Percentiles rank a stretch among this genome's conserved stretches.
These are phyloP conservation scores for Cryptococcus amylolentus DNA, from an alignment of 1,284 basidiomycete genomes.

Conservation along the genomic window DNA sequence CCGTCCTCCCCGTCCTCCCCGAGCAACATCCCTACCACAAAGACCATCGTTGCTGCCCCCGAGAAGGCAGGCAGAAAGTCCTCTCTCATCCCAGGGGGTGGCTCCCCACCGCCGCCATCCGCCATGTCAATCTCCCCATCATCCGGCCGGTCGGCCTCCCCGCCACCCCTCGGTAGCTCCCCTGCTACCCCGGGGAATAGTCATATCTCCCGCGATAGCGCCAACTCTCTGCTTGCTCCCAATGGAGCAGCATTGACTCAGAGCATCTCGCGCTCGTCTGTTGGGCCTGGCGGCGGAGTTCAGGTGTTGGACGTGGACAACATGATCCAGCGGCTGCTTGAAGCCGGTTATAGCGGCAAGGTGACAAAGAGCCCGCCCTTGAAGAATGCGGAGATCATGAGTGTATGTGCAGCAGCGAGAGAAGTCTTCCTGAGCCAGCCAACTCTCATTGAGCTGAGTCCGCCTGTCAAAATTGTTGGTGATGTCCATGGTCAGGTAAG, in stretches of 20 bases:
- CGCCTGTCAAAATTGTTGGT: constrained; percentile 59
- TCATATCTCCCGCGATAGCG: constrained; percentile 26
- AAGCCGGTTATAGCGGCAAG: constrained; percentile 91
- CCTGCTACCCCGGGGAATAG: not conserved
- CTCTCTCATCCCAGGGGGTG: constrained; percentile 20
- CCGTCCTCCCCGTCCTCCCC: constrained; percentile 15
- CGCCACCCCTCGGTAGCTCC: constrained; percentile 17
- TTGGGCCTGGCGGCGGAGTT: constrained; percentile 34
- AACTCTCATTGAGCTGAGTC: constrained; percentile 60
- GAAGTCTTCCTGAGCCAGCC: constrained; percentile 63
- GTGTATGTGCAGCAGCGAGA: constrained; percentile 58
- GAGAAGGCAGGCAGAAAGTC: constrained; percentile 17
- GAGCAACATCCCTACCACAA: constrained; percentile 41
- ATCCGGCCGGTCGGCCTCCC: constrained; percentile 15
- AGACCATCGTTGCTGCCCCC: constrained; percentile 46
- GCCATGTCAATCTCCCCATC: constrained; percentile 21
- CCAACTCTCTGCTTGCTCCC: constrained; percentile 25
- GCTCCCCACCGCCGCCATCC: constrained; percentile 40
- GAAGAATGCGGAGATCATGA: constrained; percentile 78
- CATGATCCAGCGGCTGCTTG: constrained; percentile 94
- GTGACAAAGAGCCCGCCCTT: constrained; percentile 93
- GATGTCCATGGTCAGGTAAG: not conserved
- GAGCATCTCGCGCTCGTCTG: constrained; percentile 30
- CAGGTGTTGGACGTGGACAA: constrained; percentile 90
- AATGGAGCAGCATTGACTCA: constrained; percentile 31